phyloP scores from a whole-genome alignment of 2,329 filamentous ascomycete genomes.

The Elsinoe fawcettii region DNA sequence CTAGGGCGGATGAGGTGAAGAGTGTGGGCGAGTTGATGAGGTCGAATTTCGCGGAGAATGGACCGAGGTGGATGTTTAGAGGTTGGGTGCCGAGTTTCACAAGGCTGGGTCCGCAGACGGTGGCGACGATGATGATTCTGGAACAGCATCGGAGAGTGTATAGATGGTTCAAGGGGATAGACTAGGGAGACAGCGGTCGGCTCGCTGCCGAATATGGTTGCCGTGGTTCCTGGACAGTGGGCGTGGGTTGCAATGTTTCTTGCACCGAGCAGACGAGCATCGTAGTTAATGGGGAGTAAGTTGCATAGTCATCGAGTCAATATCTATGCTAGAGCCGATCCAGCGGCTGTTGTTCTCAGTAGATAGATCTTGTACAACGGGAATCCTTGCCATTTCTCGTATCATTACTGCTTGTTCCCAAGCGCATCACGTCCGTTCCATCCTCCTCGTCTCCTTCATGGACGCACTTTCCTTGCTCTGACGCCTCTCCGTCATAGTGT shows the following conservation, averaged over 20 bases:
- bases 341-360: background rate
- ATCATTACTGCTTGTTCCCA: no score
- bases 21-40: constrained; percentile 53
- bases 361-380: constrained; percentile 4
- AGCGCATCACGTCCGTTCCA: no score
- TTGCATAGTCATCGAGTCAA: background rate
- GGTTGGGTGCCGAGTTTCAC: constrained; percentile 79
- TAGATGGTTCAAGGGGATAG: constrained; percentile 31
- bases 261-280: background rate
- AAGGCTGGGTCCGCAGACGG: constrained; percentile 64
- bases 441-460: no score
- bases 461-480: background rate
- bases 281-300: background rate
- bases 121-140: constrained; percentile 78
- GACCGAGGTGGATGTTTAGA: constrained; percentile 76
- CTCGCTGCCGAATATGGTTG: background rate
- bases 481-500: background rate
- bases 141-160: constrained; percentile 80
- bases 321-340: background rate
- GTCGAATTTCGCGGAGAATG: constrained; percentile 63
- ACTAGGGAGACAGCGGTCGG: background rate
- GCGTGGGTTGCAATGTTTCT: no score
- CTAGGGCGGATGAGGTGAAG: constrained; percentile 43
- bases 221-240: background rate
- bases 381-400: background rate